Base-by-base conservation (phyloP, 306 rosid genomes). In the Argentina anserina region DNA sequence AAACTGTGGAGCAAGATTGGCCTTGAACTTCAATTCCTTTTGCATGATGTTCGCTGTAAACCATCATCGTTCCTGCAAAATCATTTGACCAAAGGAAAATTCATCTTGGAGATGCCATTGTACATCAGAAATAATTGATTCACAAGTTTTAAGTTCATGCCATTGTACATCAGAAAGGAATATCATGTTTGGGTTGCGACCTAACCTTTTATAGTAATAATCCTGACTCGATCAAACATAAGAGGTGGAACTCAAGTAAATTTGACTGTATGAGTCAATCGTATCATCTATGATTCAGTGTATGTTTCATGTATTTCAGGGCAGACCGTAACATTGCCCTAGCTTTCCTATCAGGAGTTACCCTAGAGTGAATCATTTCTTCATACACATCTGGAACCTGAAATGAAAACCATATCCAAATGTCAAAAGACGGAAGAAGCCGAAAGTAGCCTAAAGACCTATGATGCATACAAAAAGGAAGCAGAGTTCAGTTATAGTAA, bases 261-360 rank as follows among this genome's bases (percentile, higher is more conserved):
- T 28, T 65, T 55, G 80, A 62, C 78, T 72, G 69, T 43, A 76
- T 5, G 63, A 65, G 41, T 67, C 78, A 82, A 76, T 74, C 72
- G 58, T 67, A 70, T 68, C 36, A 78, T 74, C 76, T 80, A 84
- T 67, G 84, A 81, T 78, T 84, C 70, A 94, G 79, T 18, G 80
- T 77, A 52, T 87, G 92, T 79, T 88, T 94, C 97, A 91, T 87
- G 82, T 89, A 88, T 84, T 79, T 91, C 74, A 91, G 91, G 61
- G 97, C 97, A 67, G 99, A 89, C 29, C 99, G 96, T 75, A 94
- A 78, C 96, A 91, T 91, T 68, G 89, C 92, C 79, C 96, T 87
- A 47, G 97, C 92, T 86, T 91, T 91, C 78, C 97, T 80, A 79
- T 94, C 99, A 2, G 99, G 97, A 62, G 86, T 77, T 84, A 95